These are phyloP conservation scores for Acer negundo DNA, from an alignment of 345 rosid species.

Conservation along the genomic window DNA sequence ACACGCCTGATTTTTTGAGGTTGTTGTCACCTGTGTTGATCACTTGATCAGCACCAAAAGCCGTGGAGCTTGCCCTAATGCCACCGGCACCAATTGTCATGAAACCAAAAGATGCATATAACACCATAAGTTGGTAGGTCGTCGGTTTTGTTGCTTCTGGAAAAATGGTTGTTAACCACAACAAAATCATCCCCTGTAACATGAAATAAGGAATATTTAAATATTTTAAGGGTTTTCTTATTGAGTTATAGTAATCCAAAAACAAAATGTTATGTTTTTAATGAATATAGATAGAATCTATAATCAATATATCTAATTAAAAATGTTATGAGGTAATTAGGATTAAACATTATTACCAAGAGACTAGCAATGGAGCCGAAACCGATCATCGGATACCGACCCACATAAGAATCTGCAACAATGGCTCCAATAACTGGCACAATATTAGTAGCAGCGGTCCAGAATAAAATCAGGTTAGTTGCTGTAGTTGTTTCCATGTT, in stretches of 20 bases:
- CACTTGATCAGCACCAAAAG: slow-evolving; percentile 43
- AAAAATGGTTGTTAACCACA: slow-evolving; percentile 35
- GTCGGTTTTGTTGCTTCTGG: slow-evolving; percentile 29
- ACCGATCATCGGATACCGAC: slow-evolving; percentile 16
- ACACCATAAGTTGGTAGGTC: background rate
- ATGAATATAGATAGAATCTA: too few relatives aligned
- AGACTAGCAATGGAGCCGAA: slow-evolving; percentile 23
- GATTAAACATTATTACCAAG: slow-evolving; percentile 21
- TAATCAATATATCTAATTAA: too few relatives aligned
- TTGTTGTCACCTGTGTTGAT: slow-evolving; percentile 9
- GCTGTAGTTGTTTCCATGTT: slow-evolving; percentile 20
- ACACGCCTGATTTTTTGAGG: slow-evolving; percentile 22
- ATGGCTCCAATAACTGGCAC: slow-evolving; percentile 34
- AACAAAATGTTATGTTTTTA: too few relatives aligned
- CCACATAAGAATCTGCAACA: slow-evolving; percentile 33
- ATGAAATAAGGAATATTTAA: background rate
- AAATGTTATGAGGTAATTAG: too few relatives aligned
- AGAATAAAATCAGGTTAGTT: slow-evolving; percentile 13
- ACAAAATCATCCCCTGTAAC: slow-evolving; percentile 27
- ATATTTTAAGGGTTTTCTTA: too few relatives aligned
- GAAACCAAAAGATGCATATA: slow-evolving; percentile 28
- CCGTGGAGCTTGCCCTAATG: slow-evolving; percentile 33
- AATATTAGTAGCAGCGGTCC: slow-evolving; percentile 24
- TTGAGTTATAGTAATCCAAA: too few relatives aligned
- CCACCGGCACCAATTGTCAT: slow-evolving; percentile 38